phyloP scores from a whole-genome alignment of 441 rosid species.

The Euphorbia schlechtendalii region DNA sequence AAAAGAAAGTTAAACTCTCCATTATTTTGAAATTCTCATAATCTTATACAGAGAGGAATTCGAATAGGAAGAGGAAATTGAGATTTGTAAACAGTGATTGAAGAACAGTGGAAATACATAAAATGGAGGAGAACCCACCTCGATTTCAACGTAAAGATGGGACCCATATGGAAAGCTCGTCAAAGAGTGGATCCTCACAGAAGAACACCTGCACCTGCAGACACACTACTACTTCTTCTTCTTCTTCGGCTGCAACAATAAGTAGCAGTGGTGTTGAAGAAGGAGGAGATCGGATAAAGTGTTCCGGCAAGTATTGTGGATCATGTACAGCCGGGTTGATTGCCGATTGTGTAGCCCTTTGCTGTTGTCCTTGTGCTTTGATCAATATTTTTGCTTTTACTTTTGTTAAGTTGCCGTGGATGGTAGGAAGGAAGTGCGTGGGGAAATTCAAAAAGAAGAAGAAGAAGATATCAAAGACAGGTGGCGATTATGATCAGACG shows the following conservation, averaged over 20 bases:
- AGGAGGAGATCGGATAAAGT: slow-evolving; percentile 34
- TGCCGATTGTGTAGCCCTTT: slow-evolving; percentile 87
- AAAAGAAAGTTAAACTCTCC: not conserved
- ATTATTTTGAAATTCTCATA: too few relatives aligned
- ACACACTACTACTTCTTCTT: slow-evolving; percentile 4
- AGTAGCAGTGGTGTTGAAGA: slow-evolving; percentile 3
- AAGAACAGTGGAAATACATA: slow-evolving; percentile 3
- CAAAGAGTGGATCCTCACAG: slow-evolving; percentile 1
- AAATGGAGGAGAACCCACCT: slow-evolving; percentile 50
- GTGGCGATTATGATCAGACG: not conserved
- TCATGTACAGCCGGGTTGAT: slow-evolving; percentile 67
- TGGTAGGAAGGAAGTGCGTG: slow-evolving; percentile 58
- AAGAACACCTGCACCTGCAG: slow-evolving; percentile 18
- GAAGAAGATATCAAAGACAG: slow-evolving; percentile 1
- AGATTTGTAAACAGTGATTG: too few relatives aligned
- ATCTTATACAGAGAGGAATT: too few relatives aligned
- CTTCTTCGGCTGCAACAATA: not conserved
- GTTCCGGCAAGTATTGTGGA: slow-evolving; percentile 60
- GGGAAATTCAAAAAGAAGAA: slow-evolving; percentile 31
- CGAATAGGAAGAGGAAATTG: too few relatives aligned
- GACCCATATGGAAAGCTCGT: slow-evolving; percentile 13
- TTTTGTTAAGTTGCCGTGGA: slow-evolving; percentile 68
- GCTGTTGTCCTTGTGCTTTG: slow-evolving; percentile 92
- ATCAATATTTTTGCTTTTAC: slow-evolving; percentile 59
- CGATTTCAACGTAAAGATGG: slow-evolving; percentile 32